Conservation (phyloP, 345 rosid species). For the Gossypium herbaceum region DNA sequence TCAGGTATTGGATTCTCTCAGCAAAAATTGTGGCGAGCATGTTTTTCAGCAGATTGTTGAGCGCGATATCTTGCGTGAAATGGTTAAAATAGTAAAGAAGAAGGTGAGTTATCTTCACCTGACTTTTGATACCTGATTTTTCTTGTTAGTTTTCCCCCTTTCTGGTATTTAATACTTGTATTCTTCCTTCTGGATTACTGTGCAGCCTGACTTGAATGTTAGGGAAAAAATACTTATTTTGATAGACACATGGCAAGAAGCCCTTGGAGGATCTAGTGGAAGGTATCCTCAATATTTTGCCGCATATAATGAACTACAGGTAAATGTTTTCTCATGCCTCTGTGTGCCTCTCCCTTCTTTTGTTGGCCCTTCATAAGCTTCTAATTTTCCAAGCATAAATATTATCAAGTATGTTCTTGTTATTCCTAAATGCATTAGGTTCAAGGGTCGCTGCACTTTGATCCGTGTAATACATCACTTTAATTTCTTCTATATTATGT, state of each 20-base stretch:
- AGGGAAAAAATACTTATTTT: slow-evolving; percentile 83
- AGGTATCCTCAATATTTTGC: slow-evolving; percentile 79
- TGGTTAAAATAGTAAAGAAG: slow-evolving; percentile 96
- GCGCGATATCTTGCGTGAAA: slow-evolving; percentile 88
- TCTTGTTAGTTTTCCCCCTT: slow-evolving; percentile 6
- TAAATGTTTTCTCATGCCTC: background rate
- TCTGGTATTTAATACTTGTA: background rate
- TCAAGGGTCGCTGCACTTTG: background rate
- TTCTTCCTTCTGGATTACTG: slow-evolving; percentile 14
- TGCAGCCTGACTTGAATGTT: slow-evolving; percentile 92
- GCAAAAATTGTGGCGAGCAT: slow-evolving; percentile 90
- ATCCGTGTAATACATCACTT: background rate
- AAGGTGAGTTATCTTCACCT: slow-evolving; percentile 50
- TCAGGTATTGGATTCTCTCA: slow-evolving; percentile 86
- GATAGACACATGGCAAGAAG: slow-evolving; percentile 55
- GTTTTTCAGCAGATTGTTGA: slow-evolving; percentile 83
- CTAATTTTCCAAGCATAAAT: background rate
- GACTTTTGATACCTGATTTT: background rate
- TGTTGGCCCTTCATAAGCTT: background rate
- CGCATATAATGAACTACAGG: slow-evolving; percentile 83
- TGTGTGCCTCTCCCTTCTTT: background rate
- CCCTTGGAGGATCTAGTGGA: slow-evolving; percentile 79
- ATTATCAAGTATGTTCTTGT: background rate
- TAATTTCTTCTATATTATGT: background rate
- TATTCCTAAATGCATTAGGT: background rate